These are phyloP conservation scores for Chiua virens DNA, from an alignment of 768 basidiomycete species.

Conservation along the genomic window DNA sequence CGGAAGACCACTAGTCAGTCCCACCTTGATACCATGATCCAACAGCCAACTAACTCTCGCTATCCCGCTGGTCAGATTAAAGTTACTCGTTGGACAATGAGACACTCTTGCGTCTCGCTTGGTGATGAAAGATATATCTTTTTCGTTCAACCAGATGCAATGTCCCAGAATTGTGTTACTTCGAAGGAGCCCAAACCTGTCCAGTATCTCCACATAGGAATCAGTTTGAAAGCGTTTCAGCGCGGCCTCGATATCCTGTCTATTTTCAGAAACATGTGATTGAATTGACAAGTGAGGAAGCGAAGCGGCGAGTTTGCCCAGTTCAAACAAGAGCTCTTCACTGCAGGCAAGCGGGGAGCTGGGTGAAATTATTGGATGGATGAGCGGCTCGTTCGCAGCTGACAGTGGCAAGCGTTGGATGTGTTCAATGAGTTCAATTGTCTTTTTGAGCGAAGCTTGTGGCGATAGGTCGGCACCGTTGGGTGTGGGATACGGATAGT, in stretches of 20 bases:
- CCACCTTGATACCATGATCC: constrained; percentile 81
- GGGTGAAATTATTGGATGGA: constrained; percentile 89
- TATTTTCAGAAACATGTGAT: constrained; percentile 90
- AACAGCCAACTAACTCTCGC: constrained; percentile 74
- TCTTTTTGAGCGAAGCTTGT: constrained; percentile 54
- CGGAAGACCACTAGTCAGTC: too few relatives aligned
- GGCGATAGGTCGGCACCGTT: constrained; percentile 61
- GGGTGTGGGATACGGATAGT: constrained; percentile 60
- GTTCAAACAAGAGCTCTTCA: constrained; percentile 51
- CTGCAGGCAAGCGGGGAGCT: constrained; percentile 91
- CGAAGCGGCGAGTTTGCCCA: constrained; percentile 56
- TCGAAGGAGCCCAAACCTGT: constrained; percentile 67
- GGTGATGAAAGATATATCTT: constrained; percentile 73
- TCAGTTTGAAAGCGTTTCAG: constrained; percentile 62
- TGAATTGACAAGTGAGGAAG: constrained; percentile 72
- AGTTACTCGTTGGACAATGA: constrained; percentile 93
- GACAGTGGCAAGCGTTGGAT: constrained; percentile 53
- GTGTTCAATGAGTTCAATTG: constrained; percentile 61
- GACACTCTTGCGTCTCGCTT: constrained; percentile 68
- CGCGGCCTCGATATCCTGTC: constrained; percentile 62
- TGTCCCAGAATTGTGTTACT: constrained; percentile 84
- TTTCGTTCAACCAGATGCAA: constrained; percentile 70
- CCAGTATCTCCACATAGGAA: constrained; percentile 81
- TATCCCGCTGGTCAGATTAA: constrained; percentile 83
- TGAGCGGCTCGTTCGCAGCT: constrained; percentile 48